These are phyloP conservation scores for Aspergillus viridinutans DNA, from an alignment of 2,329 filamentous ascomycete species.

Conservation along the genomic window DNA sequence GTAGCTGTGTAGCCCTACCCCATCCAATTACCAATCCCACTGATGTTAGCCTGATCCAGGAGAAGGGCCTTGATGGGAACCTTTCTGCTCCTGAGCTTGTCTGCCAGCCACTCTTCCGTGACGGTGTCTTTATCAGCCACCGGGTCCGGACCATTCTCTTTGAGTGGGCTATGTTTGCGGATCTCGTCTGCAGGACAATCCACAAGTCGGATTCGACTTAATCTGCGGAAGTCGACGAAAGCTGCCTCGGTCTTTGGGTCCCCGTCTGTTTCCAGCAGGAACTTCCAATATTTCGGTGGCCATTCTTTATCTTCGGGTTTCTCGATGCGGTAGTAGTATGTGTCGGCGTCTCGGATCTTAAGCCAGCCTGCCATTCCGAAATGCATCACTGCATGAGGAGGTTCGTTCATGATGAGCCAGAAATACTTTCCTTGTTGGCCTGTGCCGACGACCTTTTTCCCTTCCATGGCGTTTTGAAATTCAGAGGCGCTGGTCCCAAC, in stretches of 20 bases:
- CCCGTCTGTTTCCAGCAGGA: slow-evolving; percentile 65
- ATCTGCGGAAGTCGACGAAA: slow-evolving; percentile 77
- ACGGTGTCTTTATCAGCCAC: slow-evolving; percentile 75
- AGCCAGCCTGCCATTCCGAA: slow-evolving; percentile 81
- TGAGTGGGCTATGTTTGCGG: slow-evolving; percentile 69
- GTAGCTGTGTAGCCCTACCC: slow-evolving; percentile 46
- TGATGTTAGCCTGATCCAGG: slow-evolving; percentile 82
- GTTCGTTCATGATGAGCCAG: slow-evolving; percentile 73
- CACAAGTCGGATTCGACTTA: slow-evolving; percentile 75
- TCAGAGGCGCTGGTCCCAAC: slow-evolving; percentile 72
- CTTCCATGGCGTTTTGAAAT: slow-evolving; percentile 68
- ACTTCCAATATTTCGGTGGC: slow-evolving; percentile 91
- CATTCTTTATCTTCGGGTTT: slow-evolving; percentile 60
- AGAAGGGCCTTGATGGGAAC: slow-evolving; percentile 87
- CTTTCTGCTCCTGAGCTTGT: slow-evolving; percentile 68
- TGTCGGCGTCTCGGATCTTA: slow-evolving; percentile 74
- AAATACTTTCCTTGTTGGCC: slow-evolving; percentile 97
- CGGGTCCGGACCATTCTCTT: slow-evolving; percentile 91
- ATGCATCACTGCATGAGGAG: slow-evolving; percentile 86
- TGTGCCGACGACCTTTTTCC: slow-evolving; percentile 66
- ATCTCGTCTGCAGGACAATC: slow-evolving; percentile 75
- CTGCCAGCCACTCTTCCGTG: slow-evolving; percentile 69
- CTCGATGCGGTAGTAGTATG: slow-evolving; percentile 71
- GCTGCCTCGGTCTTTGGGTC: slow-evolving; percentile 62
- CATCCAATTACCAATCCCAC: slow-evolving; percentile 96